Evolutionary conservation across 257 asterid species (phyloP).

Genomic region (Eustoma russellianum): DNA sequence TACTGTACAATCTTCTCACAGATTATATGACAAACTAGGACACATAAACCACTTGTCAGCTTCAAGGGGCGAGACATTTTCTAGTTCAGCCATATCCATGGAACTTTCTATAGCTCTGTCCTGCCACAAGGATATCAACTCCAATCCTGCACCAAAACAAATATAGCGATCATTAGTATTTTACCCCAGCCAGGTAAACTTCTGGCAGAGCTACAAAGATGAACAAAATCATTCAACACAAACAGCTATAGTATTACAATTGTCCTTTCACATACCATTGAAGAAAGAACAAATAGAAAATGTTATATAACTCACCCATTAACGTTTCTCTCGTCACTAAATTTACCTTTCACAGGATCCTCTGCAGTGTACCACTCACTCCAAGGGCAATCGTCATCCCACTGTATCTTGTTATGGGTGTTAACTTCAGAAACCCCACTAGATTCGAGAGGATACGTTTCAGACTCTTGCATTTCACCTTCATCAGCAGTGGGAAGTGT

Average conservation of each 20-base stretch:
- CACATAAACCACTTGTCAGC: slow-evolving; percentile 80
- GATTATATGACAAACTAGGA: slow-evolving; percentile 53
- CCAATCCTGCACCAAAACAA: slow-evolving; percentile 49
- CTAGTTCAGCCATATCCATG: slow-evolving; percentile 85
- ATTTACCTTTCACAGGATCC: slow-evolving; percentile 76
- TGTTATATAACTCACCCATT: no score
- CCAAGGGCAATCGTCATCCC: slow-evolving; percentile 92
- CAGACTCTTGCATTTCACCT: no score
- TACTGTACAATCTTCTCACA: slow-evolving; percentile 39
- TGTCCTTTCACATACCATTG: no score
- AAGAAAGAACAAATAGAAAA: no score
- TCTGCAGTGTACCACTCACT: slow-evolving; percentile 95
- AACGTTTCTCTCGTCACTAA: not conserved
- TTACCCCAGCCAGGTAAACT: not conserved
- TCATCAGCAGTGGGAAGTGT: no score
- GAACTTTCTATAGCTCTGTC: slow-evolving; percentile 69
- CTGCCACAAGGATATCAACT: slow-evolving; percentile 59
- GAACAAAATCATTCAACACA: no score
- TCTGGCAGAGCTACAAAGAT: not conserved
- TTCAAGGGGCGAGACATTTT: slow-evolving; percentile 69
- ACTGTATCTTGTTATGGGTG: no score
- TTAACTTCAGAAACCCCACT: no score
- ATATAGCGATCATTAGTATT: slow-evolving; percentile 2
- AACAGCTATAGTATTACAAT: no score
- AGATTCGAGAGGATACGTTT: no score